phyloP scores from a whole-genome alignment of 768 basidiomycete species.

The Erythrobasidium yunnanense region DNA sequence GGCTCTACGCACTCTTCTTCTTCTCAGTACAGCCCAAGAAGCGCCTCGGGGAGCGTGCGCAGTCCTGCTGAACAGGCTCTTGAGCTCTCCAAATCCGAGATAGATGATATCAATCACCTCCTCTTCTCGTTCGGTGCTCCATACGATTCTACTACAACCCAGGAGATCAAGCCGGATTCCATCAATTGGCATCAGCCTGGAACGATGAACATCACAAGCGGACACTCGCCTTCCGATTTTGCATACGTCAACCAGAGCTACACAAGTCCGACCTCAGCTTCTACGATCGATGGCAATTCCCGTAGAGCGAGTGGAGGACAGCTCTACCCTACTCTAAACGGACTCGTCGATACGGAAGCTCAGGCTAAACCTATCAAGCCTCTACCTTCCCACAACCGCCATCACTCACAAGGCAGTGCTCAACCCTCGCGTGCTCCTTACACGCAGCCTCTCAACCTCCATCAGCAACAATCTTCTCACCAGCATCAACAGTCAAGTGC shows the following conservation, averaged over 20 bases:
- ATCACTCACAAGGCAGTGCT: too few species aligned
- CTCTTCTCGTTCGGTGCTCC: constrained; percentile 24
- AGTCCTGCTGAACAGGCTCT: constrained; percentile 6
- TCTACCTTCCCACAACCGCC: neutral
- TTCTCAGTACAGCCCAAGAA: constrained; percentile 20
- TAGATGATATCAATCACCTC: constrained; percentile 23
- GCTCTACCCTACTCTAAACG: constrained; percentile 10
- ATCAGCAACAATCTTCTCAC: too few species aligned
- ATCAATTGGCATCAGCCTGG: neutral
- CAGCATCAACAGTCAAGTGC: too few species aligned
- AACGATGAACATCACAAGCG: neutral
- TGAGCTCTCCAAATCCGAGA: constrained; percentile 13
- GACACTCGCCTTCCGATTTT: neutral
- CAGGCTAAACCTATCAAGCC: constrained; percentile 2
- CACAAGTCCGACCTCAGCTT: too few species aligned
- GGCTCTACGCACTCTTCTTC: constrained; percentile 22
- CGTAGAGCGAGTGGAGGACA: neutral
- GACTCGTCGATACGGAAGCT: neutral
- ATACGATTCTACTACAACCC: constrained; percentile 14
- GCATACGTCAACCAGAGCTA: neutral
- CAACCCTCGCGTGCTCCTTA: too few species aligned
- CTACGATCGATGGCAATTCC: neutral
- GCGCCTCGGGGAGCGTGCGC: constrained; percentile 11
- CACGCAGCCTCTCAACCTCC: neutral
- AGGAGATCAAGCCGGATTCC: neutral